phyloP scores from a whole-genome alignment of 2,329 filamentous ascomycete species.

The Xylariaceae sp. region DNA sequence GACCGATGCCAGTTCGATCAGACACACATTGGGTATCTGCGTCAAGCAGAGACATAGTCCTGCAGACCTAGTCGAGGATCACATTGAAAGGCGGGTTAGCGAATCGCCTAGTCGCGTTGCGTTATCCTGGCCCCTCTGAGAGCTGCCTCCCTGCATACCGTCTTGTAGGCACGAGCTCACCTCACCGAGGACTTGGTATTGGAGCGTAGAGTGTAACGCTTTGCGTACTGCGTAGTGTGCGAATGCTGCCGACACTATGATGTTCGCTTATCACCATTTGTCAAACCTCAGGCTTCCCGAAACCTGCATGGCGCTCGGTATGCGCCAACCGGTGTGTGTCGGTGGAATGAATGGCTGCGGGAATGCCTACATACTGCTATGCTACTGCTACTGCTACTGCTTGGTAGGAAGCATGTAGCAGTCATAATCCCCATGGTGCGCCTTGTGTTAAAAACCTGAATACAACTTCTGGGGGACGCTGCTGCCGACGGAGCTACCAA shows the following conservation, averaged over 20 bases:
- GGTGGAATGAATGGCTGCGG: neutral
- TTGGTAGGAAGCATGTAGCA: neutral
- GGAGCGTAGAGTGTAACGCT: constrained; percentile 1
- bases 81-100: constrained; percentile 1
- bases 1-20: constrained; percentile 4
- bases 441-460: neutral
- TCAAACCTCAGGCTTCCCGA: constrained; percentile 3
- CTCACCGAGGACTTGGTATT: constrained; percentile 6
- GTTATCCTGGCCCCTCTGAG: constrained; percentile 6
- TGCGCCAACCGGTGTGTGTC: constrained; percentile 7
- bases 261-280: constrained; percentile 8
- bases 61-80: constrained; percentile 5
- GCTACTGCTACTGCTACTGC: neutral
- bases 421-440: neutral
- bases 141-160: constrained; percentile 5
- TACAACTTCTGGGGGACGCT: neutral
- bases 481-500: constrained; percentile 2
- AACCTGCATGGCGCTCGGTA: constrained; percentile 9
- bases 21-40: constrained; percentile 3
- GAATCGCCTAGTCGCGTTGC: constrained; percentile 12
- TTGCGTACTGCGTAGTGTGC: neutral
- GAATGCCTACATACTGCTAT: neutral
- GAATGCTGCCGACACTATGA: neutral
- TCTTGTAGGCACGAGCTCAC: constrained; percentile 3
- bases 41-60: constrained; percentile 6